Conservation (phyloP, 2,329 filamentous ascomycete species). For the Fusarium denticulatum region DNA sequence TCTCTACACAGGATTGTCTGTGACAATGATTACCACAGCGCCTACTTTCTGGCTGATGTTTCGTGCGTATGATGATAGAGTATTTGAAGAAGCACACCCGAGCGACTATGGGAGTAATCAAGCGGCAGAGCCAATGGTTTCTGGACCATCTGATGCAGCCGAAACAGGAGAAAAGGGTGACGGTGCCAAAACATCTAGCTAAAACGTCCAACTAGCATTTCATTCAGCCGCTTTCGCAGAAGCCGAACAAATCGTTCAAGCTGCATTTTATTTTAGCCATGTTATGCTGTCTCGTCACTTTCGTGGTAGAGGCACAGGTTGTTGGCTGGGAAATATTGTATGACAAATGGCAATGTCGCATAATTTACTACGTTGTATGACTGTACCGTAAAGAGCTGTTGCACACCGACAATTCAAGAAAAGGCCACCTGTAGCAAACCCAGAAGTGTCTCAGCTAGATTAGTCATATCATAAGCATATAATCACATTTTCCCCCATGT, state of each 20-base stretch:
- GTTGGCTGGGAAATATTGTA: not conserved
- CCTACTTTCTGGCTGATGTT: not conserved
- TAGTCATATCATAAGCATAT: not conserved
- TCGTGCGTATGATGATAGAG: not conserved
- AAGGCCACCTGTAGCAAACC: not conserved
- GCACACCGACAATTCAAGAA: not conserved
- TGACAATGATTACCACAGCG: not conserved
- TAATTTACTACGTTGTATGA: not conserved
- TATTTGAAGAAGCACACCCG: not conserved
- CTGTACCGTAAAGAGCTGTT: not conserved
- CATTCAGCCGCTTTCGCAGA: not conserved
- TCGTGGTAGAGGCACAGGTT: not conserved
- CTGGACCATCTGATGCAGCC: not conserved
- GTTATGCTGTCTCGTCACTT: accelerated
- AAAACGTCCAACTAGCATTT: accelerated
- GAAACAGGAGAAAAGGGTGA: not conserved
- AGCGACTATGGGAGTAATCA: not conserved
- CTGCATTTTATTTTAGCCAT: accelerated
- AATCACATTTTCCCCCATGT: not conserved
- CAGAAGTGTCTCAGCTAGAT: too few species aligned
- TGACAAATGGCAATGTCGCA: not conserved
- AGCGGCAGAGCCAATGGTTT: not conserved
- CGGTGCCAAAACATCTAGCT: not conserved
- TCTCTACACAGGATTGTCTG: not conserved
- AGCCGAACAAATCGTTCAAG: not conserved